Evolutionary conservation across 306 rosid genomes (phyloP), one percentile per base, ranked within the genome.

Genomic region (Alnus rubra): DNA sequence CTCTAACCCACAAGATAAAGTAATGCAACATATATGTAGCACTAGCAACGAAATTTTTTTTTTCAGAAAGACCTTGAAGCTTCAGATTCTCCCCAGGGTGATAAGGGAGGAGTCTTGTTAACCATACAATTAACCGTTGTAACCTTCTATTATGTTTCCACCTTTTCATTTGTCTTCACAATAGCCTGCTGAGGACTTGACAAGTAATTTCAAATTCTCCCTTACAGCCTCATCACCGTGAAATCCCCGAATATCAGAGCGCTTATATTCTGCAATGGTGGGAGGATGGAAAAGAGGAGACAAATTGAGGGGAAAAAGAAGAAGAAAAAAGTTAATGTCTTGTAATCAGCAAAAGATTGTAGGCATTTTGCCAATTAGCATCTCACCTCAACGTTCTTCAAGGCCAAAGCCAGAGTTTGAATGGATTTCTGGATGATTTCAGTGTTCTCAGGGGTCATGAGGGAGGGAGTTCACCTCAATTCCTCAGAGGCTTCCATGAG

Each of bases 311-410:
- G 49, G 49, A 37, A 54, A 51, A 3, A 37, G 42, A 14, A 23
- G 35, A 64, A 45, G 11, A 35, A 23, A 39, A 70, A 51, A 39
- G 12, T 30, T 15, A 16, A 64, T 16, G 70, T 15, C 70, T 33
- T 35, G 19, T 64, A 64, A 35, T 64, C 48, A 64, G 70, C 19
- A 35, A 63, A 63, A 0, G 31, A 13, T 63, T 8, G 1, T 18
- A 48, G 35, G 16, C 53, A 23, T 23, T 23, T 23, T 23, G 28
- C 28, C 28, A 23, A 23, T 51, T 4, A 69, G 67, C 56, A 51
- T 62, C 82, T 78, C 71, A 91, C 97, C 97, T 91, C 97, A 70
- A 93, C 51, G 85, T 93, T 91, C 93, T 88, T 87, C 82, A 93
- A 74, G 79, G 98, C 88, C 77, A 87, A 91, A 58, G 86, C 83